Evolutionary conservation across 1,139 yeast species (phyloP), one percentile per base, ranked within the genome.

Genomic region (Candida tropicalis): DNA sequence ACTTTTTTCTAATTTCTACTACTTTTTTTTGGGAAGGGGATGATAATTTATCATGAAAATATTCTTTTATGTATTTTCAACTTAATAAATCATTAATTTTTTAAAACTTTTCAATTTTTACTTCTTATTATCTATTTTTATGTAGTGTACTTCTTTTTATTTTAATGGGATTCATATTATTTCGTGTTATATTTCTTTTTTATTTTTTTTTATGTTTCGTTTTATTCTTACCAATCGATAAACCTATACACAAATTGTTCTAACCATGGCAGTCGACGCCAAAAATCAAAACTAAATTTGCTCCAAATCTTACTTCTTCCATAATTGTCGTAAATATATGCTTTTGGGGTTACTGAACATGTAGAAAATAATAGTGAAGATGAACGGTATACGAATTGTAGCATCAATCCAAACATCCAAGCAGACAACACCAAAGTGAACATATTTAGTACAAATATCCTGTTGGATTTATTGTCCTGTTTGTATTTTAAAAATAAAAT

Each of bases 401-500:
- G 7, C 23, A 40, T 15, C 12, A 27, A 24, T 6, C 28, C 38
- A 25, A 34, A 24, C 1, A 67, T 44, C 7, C 63, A 45, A 2
- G 61, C 48, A 3, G 65, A 46, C 10, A 64, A 40, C 3, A 66
- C 23, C 24, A 69, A 41, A 6, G 67, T 52, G 5, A 60, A 27
- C 1, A 53, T 38, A 43, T 65, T 63, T 4, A 66, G 34, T 2
- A 60, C 25, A 7, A 64, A 17, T 12, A 55, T 38, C 11, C 64
- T 65, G 8, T 48, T 18, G 34, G 49, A 57, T 38, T 53, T 58
- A 27, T 56, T 57, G 6, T 58, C 63, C 27, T 61, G 54, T 42
- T 56, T 61, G 38, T 67, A 66, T 36, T 59, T 58, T 48, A 52
- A 59, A 39, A 55, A 63, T 40, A 56, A 47, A 37, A 58, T 59